Conservation (phyloP, 192 early-diverging fungal species). For the Umbelopsis sp. region DNA sequence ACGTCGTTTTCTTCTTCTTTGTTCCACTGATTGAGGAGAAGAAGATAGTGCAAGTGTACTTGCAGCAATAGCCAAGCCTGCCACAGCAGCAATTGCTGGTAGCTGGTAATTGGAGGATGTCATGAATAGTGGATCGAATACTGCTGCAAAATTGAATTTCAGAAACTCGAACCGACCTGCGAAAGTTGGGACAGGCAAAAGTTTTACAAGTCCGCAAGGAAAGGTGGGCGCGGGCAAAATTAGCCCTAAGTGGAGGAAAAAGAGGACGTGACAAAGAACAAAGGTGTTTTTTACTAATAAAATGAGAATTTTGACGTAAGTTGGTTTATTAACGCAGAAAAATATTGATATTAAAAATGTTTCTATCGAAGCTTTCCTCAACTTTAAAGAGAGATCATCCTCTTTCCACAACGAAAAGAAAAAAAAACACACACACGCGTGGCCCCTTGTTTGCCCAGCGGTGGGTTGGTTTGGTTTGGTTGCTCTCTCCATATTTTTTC, state of each 20-base stretch:
- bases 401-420: no score
- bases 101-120: constrained; percentile 39
- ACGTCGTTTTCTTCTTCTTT: constrained; percentile 29
- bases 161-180: no score
- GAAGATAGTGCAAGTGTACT: constrained; percentile 24
- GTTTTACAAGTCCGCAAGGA: no score
- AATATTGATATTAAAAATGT: no score
- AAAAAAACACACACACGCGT: background rate
- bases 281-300: no score
- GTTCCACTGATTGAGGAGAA: constrained; percentile 8
- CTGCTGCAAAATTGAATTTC: background rate
- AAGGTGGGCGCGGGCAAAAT: background rate
- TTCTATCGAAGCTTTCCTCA: background rate
- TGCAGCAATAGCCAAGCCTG: constrained; percentile 38
- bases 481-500: background rate
- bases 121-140: background rate
- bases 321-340: no score
- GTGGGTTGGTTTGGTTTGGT: background rate
- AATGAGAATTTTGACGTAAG: no score
- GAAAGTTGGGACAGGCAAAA: no score
- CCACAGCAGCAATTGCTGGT: constrained; percentile 37
- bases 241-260: background rate
- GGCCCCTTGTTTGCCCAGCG: background rate
- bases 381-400: background rate
- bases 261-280: no score